Conservation (phyloP, 2,329 filamentous ascomycete genomes). For the Fusarium fujikuroi region DNA sequence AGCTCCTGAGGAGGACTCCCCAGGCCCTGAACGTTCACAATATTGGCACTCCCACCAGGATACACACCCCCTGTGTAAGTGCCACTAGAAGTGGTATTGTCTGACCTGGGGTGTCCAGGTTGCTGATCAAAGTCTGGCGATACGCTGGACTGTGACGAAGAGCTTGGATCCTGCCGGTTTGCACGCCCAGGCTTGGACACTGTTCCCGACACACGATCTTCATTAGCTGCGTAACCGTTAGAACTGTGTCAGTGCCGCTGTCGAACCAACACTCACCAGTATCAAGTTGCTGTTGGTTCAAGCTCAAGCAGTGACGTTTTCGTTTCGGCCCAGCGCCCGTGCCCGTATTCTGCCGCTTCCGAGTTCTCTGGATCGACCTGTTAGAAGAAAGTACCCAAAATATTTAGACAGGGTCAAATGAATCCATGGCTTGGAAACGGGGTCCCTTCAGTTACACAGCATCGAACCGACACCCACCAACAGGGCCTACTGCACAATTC, state of each 20-base stretch:
- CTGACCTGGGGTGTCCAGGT: neutral
- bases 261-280: neutral
- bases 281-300: conserved; percentile 19
- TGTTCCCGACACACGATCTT: neutral
- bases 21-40: neutral
- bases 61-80: conserved; percentile 8
- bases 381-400: conserved; percentile 14
- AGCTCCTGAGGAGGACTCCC: neutral
- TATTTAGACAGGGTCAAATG: neutral
- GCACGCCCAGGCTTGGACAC: neutral
- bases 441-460: conserved; percentile 29
- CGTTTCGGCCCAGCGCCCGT: conserved; percentile 19
- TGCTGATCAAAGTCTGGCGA: neutral
- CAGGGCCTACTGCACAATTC: conserved; percentile 5
- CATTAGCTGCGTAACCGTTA: conserved; percentile 4
- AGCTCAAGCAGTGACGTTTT: conserved; percentile 23
- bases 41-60: neutral
- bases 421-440: neutral
- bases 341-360: conserved; percentile 14
- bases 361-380: conserved; percentile 15
- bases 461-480: conserved; percentile 11
- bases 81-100: neutral
- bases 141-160: neutral
- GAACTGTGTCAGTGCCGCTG: neutral
- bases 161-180: neutral